A percentile compares a stretch with the other conserved stretches of the same genome.
Evolutionary conservation across 208 protist species (phyloP).

Genomic region (Acanthamoeba lenticulata): DNA sequence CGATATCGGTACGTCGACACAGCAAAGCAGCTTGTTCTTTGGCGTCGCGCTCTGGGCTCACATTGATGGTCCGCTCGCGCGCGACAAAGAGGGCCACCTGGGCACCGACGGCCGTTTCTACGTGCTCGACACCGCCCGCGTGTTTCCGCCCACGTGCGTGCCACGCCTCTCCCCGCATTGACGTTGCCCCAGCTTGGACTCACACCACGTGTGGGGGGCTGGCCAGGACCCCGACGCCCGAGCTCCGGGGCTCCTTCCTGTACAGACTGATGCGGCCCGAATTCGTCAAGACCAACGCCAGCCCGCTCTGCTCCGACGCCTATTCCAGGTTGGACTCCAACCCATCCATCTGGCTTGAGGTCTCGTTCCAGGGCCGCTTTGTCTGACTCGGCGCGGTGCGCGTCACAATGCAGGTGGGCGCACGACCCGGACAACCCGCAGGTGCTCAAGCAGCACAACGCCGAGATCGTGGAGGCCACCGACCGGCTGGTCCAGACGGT

Average conservation of each 20-base stretch:
- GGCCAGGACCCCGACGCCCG: not conserved
- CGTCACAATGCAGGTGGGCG: constrained; percentile 4
- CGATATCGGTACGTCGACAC: constrained; percentile 15
- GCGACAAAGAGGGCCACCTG: constrained; percentile 14
- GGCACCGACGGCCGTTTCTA: constrained; percentile 43
- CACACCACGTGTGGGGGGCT: too few relatives aligned
- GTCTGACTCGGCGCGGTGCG: not conserved
- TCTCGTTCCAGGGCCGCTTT: not conserved
- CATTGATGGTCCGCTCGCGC: not conserved
- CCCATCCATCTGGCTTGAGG: too few relatives aligned
- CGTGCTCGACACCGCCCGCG: constrained; percentile 22
- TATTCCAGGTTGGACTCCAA: constrained; percentile 51
- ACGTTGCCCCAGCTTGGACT: not conserved
- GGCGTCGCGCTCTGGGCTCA: not conserved
- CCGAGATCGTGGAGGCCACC: constrained; percentile 27
- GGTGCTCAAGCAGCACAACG: constrained; percentile 27
- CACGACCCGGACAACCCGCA: constrained; percentile 7
- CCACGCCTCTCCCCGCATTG: too few relatives aligned
- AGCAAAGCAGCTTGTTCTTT: not conserved
- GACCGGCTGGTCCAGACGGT: not conserved
- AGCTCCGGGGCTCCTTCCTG: not conserved
- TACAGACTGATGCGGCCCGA: not conserved
- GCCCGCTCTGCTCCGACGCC: constrained; percentile 5
- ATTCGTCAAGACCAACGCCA: not conserved
- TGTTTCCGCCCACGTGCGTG: constrained; percentile 35